phyloP scores from a whole-genome alignment of 176 grass and related monocot species.

The Guadua angustifolia region DNA sequence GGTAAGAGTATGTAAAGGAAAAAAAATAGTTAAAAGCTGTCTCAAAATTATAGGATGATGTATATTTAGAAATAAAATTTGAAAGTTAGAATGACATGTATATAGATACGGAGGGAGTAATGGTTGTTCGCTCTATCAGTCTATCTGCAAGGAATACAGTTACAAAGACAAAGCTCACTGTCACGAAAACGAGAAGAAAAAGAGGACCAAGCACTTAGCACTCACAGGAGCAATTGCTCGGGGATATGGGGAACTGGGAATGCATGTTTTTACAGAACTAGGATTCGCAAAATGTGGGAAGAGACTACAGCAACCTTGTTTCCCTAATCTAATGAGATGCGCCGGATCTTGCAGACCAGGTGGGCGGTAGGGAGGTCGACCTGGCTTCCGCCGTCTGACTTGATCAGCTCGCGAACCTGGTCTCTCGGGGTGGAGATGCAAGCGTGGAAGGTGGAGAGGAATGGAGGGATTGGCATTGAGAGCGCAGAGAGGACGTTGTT shows the following conservation, averaged over 20 bases:
- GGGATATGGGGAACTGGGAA: background rate
- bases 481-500: constrained; percentile 91
- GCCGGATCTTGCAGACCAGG: constrained; percentile 89
- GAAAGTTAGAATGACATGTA: no score
- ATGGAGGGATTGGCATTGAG: constrained; percentile 85
- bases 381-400: constrained; percentile 61
- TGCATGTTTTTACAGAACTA: constrained; percentile 6
- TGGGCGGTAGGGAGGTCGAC: constrained; percentile 84
- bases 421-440: constrained; percentile 84
- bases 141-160: constrained; percentile 19
- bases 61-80: no score
- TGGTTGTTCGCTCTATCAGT: background rate
- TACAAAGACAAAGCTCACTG: constrained; percentile 28
- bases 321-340: constrained; percentile 71
- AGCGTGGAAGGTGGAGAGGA: constrained; percentile 72
- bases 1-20: no score
- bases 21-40: no score
- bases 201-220: background rate
- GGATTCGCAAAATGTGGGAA: background rate
- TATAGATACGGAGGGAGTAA: background rate
- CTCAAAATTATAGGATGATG: no score
- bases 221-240: background rate
- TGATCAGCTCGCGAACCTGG: constrained; percentile 64
- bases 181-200: background rate
- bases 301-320: background rate